These are phyloP conservation scores for Medicago truncatula DNA, from an alignment of 306 rosid species.

Conservation along the genomic window DNA sequence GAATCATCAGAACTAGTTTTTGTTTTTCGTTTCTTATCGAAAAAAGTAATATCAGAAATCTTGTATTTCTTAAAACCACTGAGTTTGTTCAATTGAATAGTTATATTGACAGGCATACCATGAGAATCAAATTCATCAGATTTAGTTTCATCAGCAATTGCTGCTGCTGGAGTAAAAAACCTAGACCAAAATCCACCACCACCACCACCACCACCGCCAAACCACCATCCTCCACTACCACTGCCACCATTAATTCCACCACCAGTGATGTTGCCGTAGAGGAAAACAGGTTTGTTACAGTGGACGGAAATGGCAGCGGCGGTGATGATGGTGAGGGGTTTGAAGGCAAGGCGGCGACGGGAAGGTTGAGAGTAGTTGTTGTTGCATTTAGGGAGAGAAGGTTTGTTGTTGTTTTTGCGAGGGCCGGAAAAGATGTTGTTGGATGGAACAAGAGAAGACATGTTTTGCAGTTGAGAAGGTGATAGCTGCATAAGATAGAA, in stretches of 20 bases:
- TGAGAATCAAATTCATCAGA: conserved; percentile 85
- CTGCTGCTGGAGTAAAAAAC: conserved; percentile 54
- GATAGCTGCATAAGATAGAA: too few species aligned
- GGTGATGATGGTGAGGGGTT: conserved; percentile 59
- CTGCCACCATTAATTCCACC: conserved; percentile 45
- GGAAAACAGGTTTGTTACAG: conserved; percentile 28
- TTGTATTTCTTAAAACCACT: conserved; percentile 90
- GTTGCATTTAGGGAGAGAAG: conserved; percentile 48
- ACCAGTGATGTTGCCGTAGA: conserved; percentile 17
- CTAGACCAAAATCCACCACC: conserved; percentile 68
- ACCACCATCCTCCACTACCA: conserved; percentile 46
- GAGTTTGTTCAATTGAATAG: conserved; percentile 76
- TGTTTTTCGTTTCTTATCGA: conserved; percentile 62
- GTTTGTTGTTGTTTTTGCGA: conserved; percentile 16
- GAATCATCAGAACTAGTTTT: conserved; percentile 81
- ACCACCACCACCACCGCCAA: conserved; percentile 43
- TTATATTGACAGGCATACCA: conserved; percentile 85
- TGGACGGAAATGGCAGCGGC: conserved; percentile 62
- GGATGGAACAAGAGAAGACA: conserved; percentile 70
- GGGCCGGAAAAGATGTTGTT: conserved; percentile 50
- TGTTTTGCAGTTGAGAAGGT: neutral
- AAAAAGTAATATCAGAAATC: conserved; percentile 74
- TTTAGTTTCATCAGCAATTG: conserved; percentile 75
- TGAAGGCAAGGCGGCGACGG: conserved; percentile 40
- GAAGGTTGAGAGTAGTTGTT: conserved; percentile 31